phyloP scores from a whole-genome alignment of 2,329 filamentous ascomycete genomes.

The Rachicladosporium sp. region DNA sequence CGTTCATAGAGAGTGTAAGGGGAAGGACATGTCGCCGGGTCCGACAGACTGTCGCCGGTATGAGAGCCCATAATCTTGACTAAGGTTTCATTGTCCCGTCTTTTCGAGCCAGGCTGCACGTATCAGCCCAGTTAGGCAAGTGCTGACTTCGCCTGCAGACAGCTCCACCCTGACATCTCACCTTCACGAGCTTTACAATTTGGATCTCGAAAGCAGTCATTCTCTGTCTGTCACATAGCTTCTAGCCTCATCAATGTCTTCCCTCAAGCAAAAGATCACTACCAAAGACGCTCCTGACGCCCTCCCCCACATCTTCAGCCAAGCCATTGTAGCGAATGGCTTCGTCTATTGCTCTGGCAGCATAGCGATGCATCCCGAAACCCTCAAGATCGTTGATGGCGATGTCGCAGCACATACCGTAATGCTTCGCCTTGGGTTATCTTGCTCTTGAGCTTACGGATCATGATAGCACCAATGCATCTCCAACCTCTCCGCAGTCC shows the following conservation, averaged over 20 bases:
- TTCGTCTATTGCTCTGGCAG: constrained; percentile 59
- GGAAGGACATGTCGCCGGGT: too few relatives aligned
- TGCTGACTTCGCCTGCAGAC: too few relatives aligned
- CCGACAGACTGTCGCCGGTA: too few relatives aligned
- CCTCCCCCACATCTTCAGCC: constrained; percentile 9
- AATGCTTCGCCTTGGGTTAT: constrained; percentile 9
- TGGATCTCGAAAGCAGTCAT: too few relatives aligned
- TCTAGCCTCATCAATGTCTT: constrained; percentile 6
- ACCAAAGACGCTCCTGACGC: constrained; percentile 17
- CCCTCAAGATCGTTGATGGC: constrained; percentile 43
- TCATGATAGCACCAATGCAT: constrained; percentile 39
- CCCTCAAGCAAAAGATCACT: constrained; percentile 14
- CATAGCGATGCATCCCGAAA: constrained; percentile 46
- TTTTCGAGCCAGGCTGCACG: too few relatives aligned
- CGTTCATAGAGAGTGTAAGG: too few relatives aligned
- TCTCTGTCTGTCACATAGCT: too few relatives aligned
- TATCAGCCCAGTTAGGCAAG: too few relatives aligned
- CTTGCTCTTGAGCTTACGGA: not conserved
- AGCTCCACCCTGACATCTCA: too few relatives aligned
- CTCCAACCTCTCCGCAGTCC: constrained; percentile 46
- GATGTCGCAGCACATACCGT: constrained; percentile 44
- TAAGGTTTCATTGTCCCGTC: too few relatives aligned
- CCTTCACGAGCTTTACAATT: too few relatives aligned
- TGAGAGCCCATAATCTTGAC: too few relatives aligned
- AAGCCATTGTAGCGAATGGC: constrained; percentile 38